Evolutionary conservation across 1,139 yeast species (phyloP), one percentile per base, ranked within the genome.

Genomic region (Scheffersomyces segobiensis): DNA sequence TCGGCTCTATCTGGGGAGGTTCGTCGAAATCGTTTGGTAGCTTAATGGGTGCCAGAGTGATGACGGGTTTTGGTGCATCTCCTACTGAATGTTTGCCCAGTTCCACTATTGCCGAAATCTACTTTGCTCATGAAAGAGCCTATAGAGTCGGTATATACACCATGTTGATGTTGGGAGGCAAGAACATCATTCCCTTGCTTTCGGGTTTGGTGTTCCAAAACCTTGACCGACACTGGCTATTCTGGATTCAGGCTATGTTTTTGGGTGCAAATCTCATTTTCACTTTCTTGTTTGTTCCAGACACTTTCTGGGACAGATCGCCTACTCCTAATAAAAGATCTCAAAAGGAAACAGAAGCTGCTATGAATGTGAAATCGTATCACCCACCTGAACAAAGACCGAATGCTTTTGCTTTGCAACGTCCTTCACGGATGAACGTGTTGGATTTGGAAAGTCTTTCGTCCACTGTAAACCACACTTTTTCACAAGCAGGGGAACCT

Each of bases 61-160:
- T 86, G 17, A 81, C 82, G 66, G 89, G 88, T 24, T 71, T 86
- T 56, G 89, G 89, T 4, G 82, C 86, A 20, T 78, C 88, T 0
- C 88, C 89, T 2, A 82, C 87, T 6, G 90, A 86, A 69, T 83
- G 88, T 3, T 73, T 86, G 54, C 89, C 90, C 0, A 78, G 85
- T 20, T 82, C 89, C 1, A 84, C 88, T 1, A 83, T 86, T 59
- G 87, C 88, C 3, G 90, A 86, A 65, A 84, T 86, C 54, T 86
- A 82, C 67, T 86, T 85, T 67, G 84, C 86, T 51, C 89, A 86
- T 65, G 89, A 86, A 67, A 78, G 90, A 61, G 90, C 90, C 7
- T 86, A 86, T 66, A 77, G 90, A 60, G 73, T 85, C 7, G 90
- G 90, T 1, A 76, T 86, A 53, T 86, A 86, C 68, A 86, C 90